Conservation (phyloP, 306 rosid genomes). For the Mucuna pruriens region DNA sequence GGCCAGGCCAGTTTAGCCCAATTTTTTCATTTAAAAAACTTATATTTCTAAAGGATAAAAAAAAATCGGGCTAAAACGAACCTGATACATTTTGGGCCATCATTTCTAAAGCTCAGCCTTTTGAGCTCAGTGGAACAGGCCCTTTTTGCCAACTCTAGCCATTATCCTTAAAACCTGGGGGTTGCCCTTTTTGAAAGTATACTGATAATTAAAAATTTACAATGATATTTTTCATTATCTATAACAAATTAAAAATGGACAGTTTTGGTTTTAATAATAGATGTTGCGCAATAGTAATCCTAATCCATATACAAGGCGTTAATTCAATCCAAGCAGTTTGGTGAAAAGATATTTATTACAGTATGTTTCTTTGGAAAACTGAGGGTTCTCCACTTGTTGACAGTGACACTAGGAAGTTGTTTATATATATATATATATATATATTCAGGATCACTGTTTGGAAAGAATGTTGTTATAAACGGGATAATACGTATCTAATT, state of each 20-base stretch:
- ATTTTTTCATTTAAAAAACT: no score
- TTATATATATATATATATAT: no score
- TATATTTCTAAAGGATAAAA: no score
- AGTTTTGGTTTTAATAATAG: not conserved
- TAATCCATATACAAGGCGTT: not conserved
- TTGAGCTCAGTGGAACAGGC: no score
- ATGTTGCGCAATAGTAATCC: not conserved
- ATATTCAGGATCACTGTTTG: constrained; percentile 33
- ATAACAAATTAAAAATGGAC: not conserved
- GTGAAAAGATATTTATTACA: not conserved
- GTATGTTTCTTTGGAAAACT: not conserved
- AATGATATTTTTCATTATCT: not conserved
- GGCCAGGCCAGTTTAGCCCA: no score
- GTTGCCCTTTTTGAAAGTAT: not conserved
- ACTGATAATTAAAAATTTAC: not conserved
- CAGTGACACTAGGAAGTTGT: not conserved
- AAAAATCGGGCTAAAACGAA: no score
- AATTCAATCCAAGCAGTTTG: not conserved
- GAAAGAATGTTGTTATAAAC: constrained; percentile 52
- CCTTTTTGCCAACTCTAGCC: no score
- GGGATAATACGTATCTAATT: constrained; percentile 72
- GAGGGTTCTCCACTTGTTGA: not conserved
- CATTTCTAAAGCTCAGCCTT: no score
- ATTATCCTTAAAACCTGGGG: not conserved
- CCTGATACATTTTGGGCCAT: no score